phyloP scores from a whole-genome alignment of 768 basidiomycete genomes.

The Imleria badia region DNA sequence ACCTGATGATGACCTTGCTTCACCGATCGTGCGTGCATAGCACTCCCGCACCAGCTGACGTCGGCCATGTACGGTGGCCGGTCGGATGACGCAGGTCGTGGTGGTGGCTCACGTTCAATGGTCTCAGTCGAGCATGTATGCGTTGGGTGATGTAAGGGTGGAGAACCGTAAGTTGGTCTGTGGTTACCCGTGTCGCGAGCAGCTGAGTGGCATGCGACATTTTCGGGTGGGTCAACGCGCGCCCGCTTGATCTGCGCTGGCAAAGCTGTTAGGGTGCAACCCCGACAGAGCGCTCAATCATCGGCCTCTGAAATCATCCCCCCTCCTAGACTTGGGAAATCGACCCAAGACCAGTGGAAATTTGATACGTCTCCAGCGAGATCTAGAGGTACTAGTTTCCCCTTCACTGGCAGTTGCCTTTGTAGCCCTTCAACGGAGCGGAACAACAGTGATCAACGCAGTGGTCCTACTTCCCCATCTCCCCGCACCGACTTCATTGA shows the following conservation, averaged over 20 bases:
- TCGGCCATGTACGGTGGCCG: not conserved
- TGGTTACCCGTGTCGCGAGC: not conserved
- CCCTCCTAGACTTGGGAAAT: too few species aligned
- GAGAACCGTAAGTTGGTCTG: not conserved
- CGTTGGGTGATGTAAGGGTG: not conserved
- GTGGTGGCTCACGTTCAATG: slow-evolving; percentile 6
- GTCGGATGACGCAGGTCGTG: not conserved
- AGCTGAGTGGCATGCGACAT: too few species aligned
- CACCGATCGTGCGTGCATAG: slow-evolving; percentile 5
- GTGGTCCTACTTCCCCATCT: not conserved
- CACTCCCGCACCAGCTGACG: slow-evolving; percentile 1
- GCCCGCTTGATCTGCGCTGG: not conserved
- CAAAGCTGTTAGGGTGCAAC: too few species aligned
- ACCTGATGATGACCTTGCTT: not conserved
- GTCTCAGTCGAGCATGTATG: not conserved
- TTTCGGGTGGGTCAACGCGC: too few species aligned
- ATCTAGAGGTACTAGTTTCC: too few species aligned
- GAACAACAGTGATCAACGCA: not conserved
- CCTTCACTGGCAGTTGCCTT: too few species aligned
- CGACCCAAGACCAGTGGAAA: too few species aligned
- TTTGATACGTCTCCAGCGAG: too few species aligned
- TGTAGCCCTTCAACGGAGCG: too few species aligned
- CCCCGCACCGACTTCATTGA: too few species aligned
- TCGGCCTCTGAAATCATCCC: too few species aligned
- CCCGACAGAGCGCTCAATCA: not conserved